Evolutionary conservation across 2,329 filamentous ascomycete species (phyloP), one percentile per base, ranked within the genome.

Genomic region (Alternaria angustiovoidea): DNA sequence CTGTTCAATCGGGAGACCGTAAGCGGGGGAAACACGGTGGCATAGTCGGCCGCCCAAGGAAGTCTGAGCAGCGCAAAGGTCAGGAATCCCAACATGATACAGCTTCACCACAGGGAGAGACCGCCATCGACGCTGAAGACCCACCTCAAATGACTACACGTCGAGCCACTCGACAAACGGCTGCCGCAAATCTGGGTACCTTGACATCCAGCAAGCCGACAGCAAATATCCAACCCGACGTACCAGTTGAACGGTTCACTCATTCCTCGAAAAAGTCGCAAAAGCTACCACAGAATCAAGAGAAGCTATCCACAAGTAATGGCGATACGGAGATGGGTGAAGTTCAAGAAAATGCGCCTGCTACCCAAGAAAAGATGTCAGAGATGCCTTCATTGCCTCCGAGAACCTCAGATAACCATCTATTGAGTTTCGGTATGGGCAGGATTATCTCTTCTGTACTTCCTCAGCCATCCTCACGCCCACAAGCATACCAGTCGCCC

Each of bases 1-100:
- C 2, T 49, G 8, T 6, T 36, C 56, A 18, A 22, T 56, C 54
- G 16, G 59, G 56, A 32, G 46, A 43, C 28, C 51, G 30, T 4
- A 69, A 71, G 54, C 67, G 64, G 12, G 54, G 49, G 41, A 66
- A 54, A 24, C 60, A 61, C 34, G 62, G 64, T 12, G 64, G 60
- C 5, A 46, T 65, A n/a, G 51, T 68, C 22, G 66, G 66, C 4
- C 61, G 68, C 18, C 63, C 65, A 6, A 62, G 62, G 39, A 65
- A 57, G 24, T 65, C 66, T 8, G 64, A 64, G 12, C 42, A 48
- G 22, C 36, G 38, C 6, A 30, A 32, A 41, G 51, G 8, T 12
- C 12, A 41, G 11, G n/a, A 32, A 16, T 4, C n/a, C 20, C 12
- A 22, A n/a, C 34, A 39, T 32, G 28, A 1, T 9, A 26, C 47